Evolutionary conservation across 192 early-diverging fungal genomes (phyloP).

Genomic region (Backusella morwellensis): DNA sequence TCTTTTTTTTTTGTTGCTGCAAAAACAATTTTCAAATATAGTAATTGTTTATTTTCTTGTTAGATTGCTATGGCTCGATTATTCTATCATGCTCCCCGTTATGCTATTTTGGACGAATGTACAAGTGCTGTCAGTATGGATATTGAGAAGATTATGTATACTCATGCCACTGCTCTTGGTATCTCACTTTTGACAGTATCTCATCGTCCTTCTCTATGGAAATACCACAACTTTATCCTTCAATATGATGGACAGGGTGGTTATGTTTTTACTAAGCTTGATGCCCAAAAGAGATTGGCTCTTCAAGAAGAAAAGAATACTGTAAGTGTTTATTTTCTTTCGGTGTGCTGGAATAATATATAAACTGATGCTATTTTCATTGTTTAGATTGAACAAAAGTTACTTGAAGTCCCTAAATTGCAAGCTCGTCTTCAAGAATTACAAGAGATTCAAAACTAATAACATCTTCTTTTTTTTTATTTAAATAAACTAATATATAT

Average conservation of each 20-base stretch:
- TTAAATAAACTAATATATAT: not conserved
- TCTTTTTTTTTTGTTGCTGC: not conserved
- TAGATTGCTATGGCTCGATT: conserved; percentile 84
- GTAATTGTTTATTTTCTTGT: not conserved
- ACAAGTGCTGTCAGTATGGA: conserved; percentile 91
- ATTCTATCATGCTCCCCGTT: conserved; percentile 95
- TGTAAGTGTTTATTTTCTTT: conserved; percentile 31
- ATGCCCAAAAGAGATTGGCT: conserved; percentile 82
- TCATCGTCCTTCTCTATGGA: conserved; percentile 93
- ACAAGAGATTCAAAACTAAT: conserved; percentile 32
- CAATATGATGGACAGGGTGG: conserved; percentile 97
- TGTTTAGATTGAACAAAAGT: conserved; percentile 64
- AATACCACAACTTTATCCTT: conserved; percentile 93
- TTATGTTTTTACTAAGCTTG: conserved; percentile 88
- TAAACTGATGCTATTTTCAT: not conserved
- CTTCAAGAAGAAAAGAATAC: conserved; percentile 90
- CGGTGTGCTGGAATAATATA: not conserved
- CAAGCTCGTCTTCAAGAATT: conserved; percentile 67
- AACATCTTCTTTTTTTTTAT: not conserved
- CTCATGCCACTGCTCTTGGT: conserved; percentile 71
- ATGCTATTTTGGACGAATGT: conserved; percentile 97
- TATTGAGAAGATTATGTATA: conserved; percentile 90
- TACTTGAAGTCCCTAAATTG: conserved; percentile 78
- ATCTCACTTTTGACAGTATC: conserved; percentile 94
- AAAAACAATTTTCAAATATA: not conserved